Percentiles rank a stretch among this genome's conserved stretches.
Evolutionary conservation across 1,284 basidiomycete genomes (phyloP).

Genomic region (Rhodotorula mucilaginosa): DNA sequence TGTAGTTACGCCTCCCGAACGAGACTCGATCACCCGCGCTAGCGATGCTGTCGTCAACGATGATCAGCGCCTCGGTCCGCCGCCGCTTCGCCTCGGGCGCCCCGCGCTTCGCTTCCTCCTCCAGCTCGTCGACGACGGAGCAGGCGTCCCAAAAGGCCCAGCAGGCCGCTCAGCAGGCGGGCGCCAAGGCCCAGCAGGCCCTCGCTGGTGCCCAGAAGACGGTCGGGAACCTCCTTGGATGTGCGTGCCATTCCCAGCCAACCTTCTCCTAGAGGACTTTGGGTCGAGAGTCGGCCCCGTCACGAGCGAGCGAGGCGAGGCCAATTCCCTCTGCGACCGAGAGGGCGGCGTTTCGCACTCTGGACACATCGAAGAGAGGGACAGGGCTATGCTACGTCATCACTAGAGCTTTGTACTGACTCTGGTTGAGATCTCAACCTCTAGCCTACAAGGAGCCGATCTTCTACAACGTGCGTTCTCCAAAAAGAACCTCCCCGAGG

Average conservation of each 20-base stretch:
- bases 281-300: no score
- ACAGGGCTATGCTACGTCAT: no score
- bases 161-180: constrained; percentile 51
- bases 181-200: constrained; percentile 66
- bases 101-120: background rate
- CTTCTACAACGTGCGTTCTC: constrained; percentile 66
- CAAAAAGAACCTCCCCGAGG: no score
- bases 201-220: constrained; percentile 63
- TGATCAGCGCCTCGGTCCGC: background rate
- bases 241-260: constrained; percentile 53
- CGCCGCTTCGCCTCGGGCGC: background rate
- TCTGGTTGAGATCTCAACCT: no score
- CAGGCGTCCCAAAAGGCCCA: constrained; percentile 18
- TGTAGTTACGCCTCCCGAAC: no score
- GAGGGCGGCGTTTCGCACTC: no score
- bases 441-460: constrained; percentile 76
- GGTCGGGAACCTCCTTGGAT: constrained; percentile 62
- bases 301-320: background rate
- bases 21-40: no score
- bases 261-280: no score
- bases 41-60: background rate
- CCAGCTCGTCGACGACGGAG: constrained; percentile 14
- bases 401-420: no score
- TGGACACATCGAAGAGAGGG: no score
- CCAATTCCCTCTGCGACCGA: background rate